Base-by-base conservation (phyloP, 2,329 filamentous ascomycete species). In the Monilinia fructicola region DNA sequence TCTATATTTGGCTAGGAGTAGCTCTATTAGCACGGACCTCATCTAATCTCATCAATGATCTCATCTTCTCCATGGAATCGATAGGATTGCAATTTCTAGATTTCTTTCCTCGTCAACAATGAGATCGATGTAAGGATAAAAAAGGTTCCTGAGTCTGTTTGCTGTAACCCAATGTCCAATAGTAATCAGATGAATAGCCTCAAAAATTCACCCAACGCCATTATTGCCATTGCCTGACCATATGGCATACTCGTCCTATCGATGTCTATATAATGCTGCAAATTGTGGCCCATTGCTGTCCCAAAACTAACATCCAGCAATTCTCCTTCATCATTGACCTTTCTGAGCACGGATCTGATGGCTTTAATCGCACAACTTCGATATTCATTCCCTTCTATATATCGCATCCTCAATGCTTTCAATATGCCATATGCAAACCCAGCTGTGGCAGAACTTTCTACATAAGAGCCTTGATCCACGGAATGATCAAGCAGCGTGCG, bases 181-280 rank as follows among this genome's bases (percentile, higher is more conserved):
- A 31, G 7, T 4, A 4, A 58, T 65, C 54, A 67, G 16, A 67
- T 65, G 12, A 50, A 67, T 7, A 65, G 54, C 28, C 89, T 82
- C 77, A 91, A 75, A 72, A 89, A 90, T 78, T 94, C 91, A 0
- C 89, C 90, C 70, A 93, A 76, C 0, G 89, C 87, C 87, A 93
- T 92, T 69, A 93, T 92, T 0, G 89, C 90, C 90, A 93, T 93
- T 0, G 90, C 89, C 76, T 93, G 91, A 0, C 91, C 91, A 73
- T 93, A 93, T 9, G 90, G 91, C 91, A 93, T 94, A 72, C 88
- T 89, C 2, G 91, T 94, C 69, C 88, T 78, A 1, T 87, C 83
- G 67, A 94, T 93, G 69, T 91, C 85, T 77, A 90, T 89, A 74
- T 94, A 93, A 76, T 92, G 89, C 78, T 93, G 85, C 74, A 93